A percentile compares a stretch with the other conserved stretches of the same genome.
Evolutionary conservation across 202 grass and related monocot species (phyloP).

Genomic region (Hordeum pubiflorum): DNA sequence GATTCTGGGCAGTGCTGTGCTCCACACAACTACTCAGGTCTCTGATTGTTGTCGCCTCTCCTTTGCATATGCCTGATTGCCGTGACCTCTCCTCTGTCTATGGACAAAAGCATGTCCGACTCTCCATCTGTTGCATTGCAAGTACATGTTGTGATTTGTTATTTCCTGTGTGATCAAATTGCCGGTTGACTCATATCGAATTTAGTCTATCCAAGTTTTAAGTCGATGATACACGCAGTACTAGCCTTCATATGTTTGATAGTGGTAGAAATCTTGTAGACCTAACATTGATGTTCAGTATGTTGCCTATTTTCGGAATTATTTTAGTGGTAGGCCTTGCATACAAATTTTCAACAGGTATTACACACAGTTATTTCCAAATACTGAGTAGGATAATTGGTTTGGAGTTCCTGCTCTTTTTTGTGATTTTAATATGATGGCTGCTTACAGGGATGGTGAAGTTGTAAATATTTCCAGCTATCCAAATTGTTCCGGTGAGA

Average conservation of each 20-base stretch:
- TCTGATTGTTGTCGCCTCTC: neutral
- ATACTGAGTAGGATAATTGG: neutral
- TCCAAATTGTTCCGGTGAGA: conserved; percentile 48
- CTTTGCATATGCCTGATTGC: neutral
- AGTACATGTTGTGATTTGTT: neutral
- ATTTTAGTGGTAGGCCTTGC: neutral
- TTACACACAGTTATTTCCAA: neutral
- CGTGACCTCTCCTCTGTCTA: neutral
- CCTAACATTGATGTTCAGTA: neutral
- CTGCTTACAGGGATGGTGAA: conserved; percentile 56
- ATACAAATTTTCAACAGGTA: neutral
- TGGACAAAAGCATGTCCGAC: neutral
- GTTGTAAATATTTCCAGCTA: conserved; percentile 46
- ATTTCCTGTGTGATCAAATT: neutral
- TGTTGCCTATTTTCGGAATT: neutral
- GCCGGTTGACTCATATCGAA: neutral
- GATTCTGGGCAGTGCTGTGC: neutral
- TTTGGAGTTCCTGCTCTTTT: conserved; percentile 15
- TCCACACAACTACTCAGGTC: neutral
- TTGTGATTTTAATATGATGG: neutral
- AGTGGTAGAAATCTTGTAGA: neutral
- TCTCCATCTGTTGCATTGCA: neutral
- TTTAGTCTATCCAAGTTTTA: neutral
- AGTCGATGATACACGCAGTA: neutral
- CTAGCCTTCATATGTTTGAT: neutral